These are phyloP conservation scores for Amanita polypyramis DNA, from an alignment of 768 basidiomycete species.

Conservation along the genomic window DNA sequence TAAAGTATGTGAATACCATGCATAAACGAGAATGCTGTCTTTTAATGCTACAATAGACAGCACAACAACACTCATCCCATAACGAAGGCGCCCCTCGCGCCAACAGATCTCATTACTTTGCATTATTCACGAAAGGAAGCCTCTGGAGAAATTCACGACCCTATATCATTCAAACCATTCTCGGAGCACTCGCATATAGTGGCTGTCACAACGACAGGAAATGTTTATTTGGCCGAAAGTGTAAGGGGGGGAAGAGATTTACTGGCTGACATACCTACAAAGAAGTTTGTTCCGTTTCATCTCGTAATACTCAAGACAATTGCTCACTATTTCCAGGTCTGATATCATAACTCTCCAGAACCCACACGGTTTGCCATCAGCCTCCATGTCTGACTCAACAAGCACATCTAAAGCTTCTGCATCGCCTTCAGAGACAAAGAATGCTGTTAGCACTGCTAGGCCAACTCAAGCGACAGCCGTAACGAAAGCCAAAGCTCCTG, in stretches of 20 bases:
- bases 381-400: conserved; percentile 28
- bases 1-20: conserved; percentile 50
- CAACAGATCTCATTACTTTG: conserved; percentile 68
- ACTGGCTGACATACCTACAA: conserved; percentile 76
- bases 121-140: conserved; percentile 75
- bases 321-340: conserved; percentile 32
- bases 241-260: conserved; percentile 79
- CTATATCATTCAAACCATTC: conserved; percentile 97
- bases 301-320: neutral
- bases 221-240: conserved; percentile 90
- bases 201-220: conserved; percentile 81
- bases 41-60: conserved; percentile 36
- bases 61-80: conserved; percentile 75
- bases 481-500: conserved; percentile 40
- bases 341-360: conserved; percentile 95
- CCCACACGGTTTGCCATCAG: conserved; percentile 64
- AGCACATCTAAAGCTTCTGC: conserved; percentile 21
- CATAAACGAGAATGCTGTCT: neutral
- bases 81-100: conserved; percentile 60
- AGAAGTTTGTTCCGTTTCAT: conserved; percentile 42
- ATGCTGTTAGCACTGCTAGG: conserved; percentile 25
- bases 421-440: conserved; percentile 14
- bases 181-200: conserved; percentile 94
- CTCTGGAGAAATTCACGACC: conserved; percentile 85
- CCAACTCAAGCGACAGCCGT: conserved; percentile 16